Evolutionary conservation across 139 green algal genomes (phyloP).

Genomic region (Asterochloris sp.): DNA sequence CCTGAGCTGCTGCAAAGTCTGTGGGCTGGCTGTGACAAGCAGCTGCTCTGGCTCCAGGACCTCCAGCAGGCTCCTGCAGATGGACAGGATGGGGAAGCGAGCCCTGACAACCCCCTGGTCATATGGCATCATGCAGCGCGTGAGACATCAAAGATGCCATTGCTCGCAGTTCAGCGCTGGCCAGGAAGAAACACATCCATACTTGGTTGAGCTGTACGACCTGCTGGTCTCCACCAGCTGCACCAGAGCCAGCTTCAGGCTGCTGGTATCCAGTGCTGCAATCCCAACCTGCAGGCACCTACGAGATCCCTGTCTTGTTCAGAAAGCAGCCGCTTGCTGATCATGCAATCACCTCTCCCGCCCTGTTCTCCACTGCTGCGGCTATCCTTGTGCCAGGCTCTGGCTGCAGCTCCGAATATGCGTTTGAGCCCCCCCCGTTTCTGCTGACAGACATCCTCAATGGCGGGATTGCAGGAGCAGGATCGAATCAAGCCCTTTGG

Average conservation of each 20-base stretch:
- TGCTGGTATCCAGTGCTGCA: slow-evolving; percentile 44
- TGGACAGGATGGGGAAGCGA: not conserved
- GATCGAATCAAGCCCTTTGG: too few relatives aligned
- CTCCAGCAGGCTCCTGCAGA: slow-evolving; percentile 37
- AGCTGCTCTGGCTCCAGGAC: slow-evolving; percentile 16
- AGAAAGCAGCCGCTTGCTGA: not conserved
- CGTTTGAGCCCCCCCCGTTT: too few relatives aligned
- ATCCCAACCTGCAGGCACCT: slow-evolving; percentile 43
- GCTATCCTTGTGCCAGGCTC: too few relatives aligned
- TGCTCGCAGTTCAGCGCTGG: too few relatives aligned
- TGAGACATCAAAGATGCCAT: not conserved
- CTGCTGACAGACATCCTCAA: too few relatives aligned
- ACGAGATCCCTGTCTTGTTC: not conserved
- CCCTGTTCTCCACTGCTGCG: too few relatives aligned
- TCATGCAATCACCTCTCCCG: too few relatives aligned
- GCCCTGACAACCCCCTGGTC: too few relatives aligned
- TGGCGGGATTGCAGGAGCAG: too few relatives aligned
- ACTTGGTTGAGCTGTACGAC: slow-evolving; percentile 43
- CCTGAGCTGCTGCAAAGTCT: slow-evolving; percentile 11
- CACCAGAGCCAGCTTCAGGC: slow-evolving; percentile 28
- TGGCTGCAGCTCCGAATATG: too few relatives aligned
- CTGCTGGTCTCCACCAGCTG: slow-evolving; percentile 53
- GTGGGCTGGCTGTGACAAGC: slow-evolving; percentile 35
- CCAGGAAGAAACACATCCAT: not conserved
- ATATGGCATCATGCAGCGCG: not conserved